Conservation (phyloP, 768 basidiomycete species). For the Phaffia australis region DNA sequence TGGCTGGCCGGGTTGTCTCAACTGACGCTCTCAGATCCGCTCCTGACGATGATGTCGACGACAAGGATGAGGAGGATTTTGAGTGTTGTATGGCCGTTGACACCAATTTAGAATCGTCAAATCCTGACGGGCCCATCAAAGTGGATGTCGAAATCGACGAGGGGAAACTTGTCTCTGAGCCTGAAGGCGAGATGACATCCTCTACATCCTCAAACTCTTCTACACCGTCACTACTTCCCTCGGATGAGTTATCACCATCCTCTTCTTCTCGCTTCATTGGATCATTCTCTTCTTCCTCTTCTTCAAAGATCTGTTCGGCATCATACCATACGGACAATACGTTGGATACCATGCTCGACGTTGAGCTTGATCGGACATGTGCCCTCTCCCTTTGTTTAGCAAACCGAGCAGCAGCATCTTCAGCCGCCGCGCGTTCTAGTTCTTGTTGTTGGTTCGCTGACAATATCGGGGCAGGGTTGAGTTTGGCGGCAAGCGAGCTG, state of each 20-base stretch:
- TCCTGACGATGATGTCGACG: neutral
- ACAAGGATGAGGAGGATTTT: neutral
- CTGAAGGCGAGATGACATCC: slow-evolving; percentile 1
- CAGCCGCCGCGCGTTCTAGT: neutral
- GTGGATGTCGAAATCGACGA: neutral
- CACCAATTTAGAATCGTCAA: neutral
- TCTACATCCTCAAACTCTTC: slow-evolving; percentile 4
- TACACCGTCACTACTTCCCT: neutral
- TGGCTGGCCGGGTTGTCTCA: too few species aligned
- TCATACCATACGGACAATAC: slow-evolving; percentile 25
- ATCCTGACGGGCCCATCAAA: neutral
- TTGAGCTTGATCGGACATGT: slow-evolving; percentile 11
- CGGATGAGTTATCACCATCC: neutral
- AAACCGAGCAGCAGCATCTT: neutral
- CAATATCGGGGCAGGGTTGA: neutral
- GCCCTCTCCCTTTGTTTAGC: neutral
- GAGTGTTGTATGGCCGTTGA: slow-evolving; percentile 1
- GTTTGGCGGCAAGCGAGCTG: slow-evolving; percentile 4
- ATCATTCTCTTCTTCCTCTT: slow-evolving; percentile 4
- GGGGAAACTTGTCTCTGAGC: neutral
- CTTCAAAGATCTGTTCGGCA: slow-evolving; percentile 23
- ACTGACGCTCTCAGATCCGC: neutral
- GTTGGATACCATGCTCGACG: slow-evolving; percentile 18
- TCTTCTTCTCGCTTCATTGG: slow-evolving; percentile 1
- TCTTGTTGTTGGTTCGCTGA: neutral